Conservation (phyloP, 805 yeast species). For the Ogataea nitratoaversa region DNA sequence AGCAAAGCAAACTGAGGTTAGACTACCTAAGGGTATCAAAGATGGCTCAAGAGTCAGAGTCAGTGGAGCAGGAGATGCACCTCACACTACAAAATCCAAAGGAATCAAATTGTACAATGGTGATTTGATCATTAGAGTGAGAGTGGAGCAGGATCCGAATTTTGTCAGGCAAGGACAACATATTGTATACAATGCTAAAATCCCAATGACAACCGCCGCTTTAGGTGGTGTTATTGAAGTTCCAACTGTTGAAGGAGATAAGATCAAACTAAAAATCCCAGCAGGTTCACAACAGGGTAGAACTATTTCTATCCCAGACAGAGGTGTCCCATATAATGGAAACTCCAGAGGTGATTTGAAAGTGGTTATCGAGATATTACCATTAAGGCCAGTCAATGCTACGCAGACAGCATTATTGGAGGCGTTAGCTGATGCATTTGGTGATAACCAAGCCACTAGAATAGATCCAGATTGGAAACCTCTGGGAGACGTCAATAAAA, state of each 20-base stretch:
- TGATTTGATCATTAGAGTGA: conserved; percentile 78
- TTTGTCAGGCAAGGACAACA: conserved; percentile 68
- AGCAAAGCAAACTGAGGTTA: conserved; percentile 69
- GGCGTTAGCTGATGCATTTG: conserved; percentile 87
- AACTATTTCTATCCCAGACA: conserved; percentile 69
- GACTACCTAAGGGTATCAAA: conserved; percentile 81
- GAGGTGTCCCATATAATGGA: conserved; percentile 72
- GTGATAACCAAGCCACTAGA: conserved; percentile 76
- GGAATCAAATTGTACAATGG: conserved; percentile 72
- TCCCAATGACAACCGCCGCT: conserved; percentile 94
- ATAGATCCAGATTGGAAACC: conserved; percentile 48
- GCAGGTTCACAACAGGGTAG: conserved; percentile 80
- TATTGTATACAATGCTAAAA: conserved; percentile 58
- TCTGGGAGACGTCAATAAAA: conserved; percentile 22
- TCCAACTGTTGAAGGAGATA: conserved; percentile 80
- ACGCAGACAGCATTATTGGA: conserved; percentile 87
- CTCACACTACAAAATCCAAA: conserved; percentile 68
- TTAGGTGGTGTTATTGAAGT: conserved; percentile 86
- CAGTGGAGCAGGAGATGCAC: conserved; percentile 88
- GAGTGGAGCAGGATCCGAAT: conserved; percentile 67
- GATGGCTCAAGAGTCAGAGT: conserved; percentile 85
- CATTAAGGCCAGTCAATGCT: conserved; percentile 71
- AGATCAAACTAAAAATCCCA: conserved; percentile 73
- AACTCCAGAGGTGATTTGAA: conserved; percentile 74
- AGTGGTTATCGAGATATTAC: conserved; percentile 66